Conservation (phyloP, 192 early-diverging fungal genomes). For the Funneliformis mosseae region DNA sequence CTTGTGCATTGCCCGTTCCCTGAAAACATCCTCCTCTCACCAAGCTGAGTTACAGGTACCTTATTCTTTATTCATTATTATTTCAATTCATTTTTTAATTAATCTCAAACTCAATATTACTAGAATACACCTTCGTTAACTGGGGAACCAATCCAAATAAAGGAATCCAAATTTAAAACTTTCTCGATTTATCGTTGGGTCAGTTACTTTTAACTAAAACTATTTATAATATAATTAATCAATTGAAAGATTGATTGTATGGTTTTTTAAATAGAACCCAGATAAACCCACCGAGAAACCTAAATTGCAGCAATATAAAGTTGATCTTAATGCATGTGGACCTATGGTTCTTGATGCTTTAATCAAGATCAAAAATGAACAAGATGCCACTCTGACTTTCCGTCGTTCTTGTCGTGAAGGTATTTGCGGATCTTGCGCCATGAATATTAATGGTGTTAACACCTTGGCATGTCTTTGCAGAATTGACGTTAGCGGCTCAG, state of each 20-base stretch:
- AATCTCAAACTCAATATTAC: background rate
- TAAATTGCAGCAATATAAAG: conserved; percentile 80
- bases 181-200: conserved; percentile 98
- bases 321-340: conserved; percentile 91
- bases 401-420: conserved; percentile 96
- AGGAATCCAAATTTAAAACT: conserved; percentile 63
- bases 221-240: background rate
- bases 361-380: conserved; percentile 98
- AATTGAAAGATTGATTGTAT: background rate
- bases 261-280: conserved; percentile 66
- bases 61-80: background rate
- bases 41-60: background rate
- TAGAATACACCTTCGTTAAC: conserved; percentile 16
- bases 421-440: conserved; percentile 96
- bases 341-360: conserved; percentile 96
- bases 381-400: conserved; percentile 92
- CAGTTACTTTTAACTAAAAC: conserved; percentile 30
- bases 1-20: background rate
- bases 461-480: conserved; percentile 92
- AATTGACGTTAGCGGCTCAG: conserved; percentile 67
- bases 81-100: background rate
- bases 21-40: background rate
- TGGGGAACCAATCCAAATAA: background rate
- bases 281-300: conserved; percentile 89
- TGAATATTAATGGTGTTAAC: conserved; percentile 98